These are phyloP conservation scores for Cicer pinnatifidum DNA, from an alignment of 306 rosid species.

Conservation along the genomic window DNA sequence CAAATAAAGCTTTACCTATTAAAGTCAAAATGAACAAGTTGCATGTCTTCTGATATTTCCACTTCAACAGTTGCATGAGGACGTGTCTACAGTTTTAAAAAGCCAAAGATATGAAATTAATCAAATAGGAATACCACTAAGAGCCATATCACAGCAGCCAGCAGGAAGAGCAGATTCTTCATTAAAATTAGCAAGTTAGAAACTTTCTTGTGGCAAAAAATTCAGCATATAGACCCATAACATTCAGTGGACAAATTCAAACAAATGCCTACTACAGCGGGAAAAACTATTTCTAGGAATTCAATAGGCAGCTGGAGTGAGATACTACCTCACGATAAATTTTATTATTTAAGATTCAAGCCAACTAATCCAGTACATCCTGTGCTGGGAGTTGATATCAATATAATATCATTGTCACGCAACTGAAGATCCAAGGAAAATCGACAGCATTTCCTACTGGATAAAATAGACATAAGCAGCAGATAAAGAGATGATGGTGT, in stretches of 20 bases:
- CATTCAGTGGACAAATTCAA: slow-evolving; percentile 11
- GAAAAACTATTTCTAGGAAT: background rate
- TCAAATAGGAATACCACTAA: slow-evolving; percentile 12
- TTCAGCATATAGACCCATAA: slow-evolving; percentile 16
- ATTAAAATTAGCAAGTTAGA: slow-evolving; percentile 8
- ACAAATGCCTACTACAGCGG: background rate
- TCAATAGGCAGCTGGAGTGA: slow-evolving; percentile 1
- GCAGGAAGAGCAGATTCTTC: slow-evolving; percentile 19
- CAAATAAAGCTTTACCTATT: slow-evolving; percentile 63
- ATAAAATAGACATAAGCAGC: background rate
- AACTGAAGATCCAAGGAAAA: background rate
- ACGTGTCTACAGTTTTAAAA: slow-evolving; percentile 70
- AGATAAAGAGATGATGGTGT: slow-evolving; percentile 43
- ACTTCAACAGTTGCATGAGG: slow-evolving; percentile 99
- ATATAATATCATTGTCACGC: slow-evolving; percentile 3
- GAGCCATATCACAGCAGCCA: slow-evolving; percentile 11
- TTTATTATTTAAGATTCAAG: slow-evolving; percentile 7
- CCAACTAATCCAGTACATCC: slow-evolving; percentile 19
- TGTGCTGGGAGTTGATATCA: slow-evolving; percentile 5
- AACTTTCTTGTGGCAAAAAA: background rate
- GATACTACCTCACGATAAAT: background rate
- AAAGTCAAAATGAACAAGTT: slow-evolving; percentile 98
- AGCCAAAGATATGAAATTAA: slow-evolving; percentile 35
- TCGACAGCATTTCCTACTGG: background rate
- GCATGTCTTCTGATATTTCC: slow-evolving; percentile 99